A percentile compares a stretch with the other conserved stretches of the same genome.
These are phyloP conservation scores for Petrea volubilis DNA, from an alignment of 257 asterid species.

Conservation along the genomic window DNA sequence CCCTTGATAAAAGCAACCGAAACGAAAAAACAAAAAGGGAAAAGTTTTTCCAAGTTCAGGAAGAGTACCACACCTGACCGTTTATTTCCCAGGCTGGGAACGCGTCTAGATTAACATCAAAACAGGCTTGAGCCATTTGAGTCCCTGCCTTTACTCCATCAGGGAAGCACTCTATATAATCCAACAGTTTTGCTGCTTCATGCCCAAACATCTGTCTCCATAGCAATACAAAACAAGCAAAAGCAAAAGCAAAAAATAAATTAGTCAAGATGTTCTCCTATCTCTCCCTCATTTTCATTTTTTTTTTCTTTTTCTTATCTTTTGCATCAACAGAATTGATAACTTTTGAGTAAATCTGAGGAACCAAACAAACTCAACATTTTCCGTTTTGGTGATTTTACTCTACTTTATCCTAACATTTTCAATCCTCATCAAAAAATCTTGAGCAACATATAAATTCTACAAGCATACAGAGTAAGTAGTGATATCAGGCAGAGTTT, in stretches of 20 bases:
- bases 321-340: constrained; percentile 2
- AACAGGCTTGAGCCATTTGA: constrained; percentile 70
- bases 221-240: constrained; percentile 17
- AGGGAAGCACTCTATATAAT: constrained; percentile 90
- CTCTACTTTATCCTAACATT: background rate
- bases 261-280: background rate
- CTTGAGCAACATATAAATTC: background rate
- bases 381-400: background rate
- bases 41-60: background rate
- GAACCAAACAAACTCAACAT: background rate
- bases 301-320: background rate
- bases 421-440: background rate
- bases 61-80: constrained; percentile 62
- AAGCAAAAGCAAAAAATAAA: background rate
- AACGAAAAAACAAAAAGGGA: background rate
- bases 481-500: background rate
- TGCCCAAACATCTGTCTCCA: constrained; percentile 73
- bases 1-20: background rate
- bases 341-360: background rate
- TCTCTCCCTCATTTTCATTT: no score
- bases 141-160: constrained; percentile 65
- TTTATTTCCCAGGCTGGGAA: constrained; percentile 87
- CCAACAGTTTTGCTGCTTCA: constrained; percentile 74
- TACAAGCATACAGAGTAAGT: background rate
- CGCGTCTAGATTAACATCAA: constrained; percentile 53